Conservation (phyloP, 495 filamentous ascomycete genomes). For the Beverwykella pulmonaria region DNA sequence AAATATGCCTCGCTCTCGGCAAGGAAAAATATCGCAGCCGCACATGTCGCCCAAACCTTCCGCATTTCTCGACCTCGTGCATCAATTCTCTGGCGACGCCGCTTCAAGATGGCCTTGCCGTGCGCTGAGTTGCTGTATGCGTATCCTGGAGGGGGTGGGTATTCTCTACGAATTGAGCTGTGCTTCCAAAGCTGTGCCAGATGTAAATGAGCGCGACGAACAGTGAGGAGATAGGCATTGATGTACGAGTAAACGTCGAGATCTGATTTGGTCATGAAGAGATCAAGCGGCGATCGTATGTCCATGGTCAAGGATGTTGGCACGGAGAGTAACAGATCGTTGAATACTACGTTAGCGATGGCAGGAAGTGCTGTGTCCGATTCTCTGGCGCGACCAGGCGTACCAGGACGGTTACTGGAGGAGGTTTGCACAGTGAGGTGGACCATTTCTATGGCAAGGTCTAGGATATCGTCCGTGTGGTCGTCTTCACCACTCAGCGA, state of each 20-base stretch:
- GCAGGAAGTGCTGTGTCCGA: slow-evolving; percentile 15
- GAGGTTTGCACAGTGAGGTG: slow-evolving; percentile 60
- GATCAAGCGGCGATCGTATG: slow-evolving; percentile 77
- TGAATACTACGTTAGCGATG: slow-evolving; percentile 56
- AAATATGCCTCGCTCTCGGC: slow-evolving; percentile 83
- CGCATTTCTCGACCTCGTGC: slow-evolving; percentile 66
- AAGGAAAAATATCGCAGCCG: slow-evolving; percentile 82
- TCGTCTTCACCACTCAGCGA: slow-evolving; percentile 72
- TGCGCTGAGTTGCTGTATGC: slow-evolving; percentile 62
- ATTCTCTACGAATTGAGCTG: slow-evolving; percentile 70
- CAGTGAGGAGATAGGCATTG: slow-evolving; percentile 81
- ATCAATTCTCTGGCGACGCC: slow-evolving; percentile 62
- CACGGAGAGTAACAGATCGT: slow-evolving; percentile 78
- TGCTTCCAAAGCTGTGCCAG: slow-evolving; percentile 84
- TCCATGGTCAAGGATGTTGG: slow-evolving; percentile 71
- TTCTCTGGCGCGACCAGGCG: slow-evolving; percentile 37
- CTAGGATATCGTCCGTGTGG: slow-evolving; percentile 70
- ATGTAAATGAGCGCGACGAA: slow-evolving; percentile 79
- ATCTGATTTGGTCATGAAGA: slow-evolving; percentile 78
- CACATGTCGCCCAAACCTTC: slow-evolving; percentile 81
- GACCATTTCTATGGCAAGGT: slow-evolving; percentile 76
- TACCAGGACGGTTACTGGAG: slow-evolving; percentile 33
- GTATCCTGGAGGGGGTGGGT: slow-evolving; percentile 69
- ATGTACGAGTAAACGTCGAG: slow-evolving; percentile 77
- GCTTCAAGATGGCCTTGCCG: slow-evolving; percentile 57